These are phyloP conservation scores for Cinchona pubescens DNA, from an alignment of 257 asterid species.

Conservation along the genomic window DNA sequence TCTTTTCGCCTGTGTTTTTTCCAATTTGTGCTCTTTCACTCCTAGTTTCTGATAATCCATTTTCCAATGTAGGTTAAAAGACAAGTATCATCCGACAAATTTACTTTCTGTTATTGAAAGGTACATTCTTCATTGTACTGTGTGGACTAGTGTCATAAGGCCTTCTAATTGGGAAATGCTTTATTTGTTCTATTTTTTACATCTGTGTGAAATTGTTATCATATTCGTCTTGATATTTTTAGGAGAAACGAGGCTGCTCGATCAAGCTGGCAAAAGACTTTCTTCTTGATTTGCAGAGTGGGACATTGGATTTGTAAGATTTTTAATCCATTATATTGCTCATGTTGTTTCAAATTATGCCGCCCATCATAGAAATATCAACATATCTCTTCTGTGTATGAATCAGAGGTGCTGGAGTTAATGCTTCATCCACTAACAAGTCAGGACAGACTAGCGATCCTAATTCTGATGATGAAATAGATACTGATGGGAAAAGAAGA, in stretches of 20 bases:
- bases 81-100: slow-evolving; percentile 94
- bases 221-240: slow-evolving; percentile 18
- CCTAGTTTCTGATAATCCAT: slow-evolving; percentile 19
- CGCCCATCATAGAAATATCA: slow-evolving; percentile 2
- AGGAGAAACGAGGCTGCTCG: slow-evolving; percentile 87
- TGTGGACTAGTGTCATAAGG: slow-evolving; percentile 3
- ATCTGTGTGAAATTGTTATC: not conserved
- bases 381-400: slow-evolving; percentile 16
- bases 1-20: slow-evolving; percentile 9
- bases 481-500: slow-evolving; percentile 64
- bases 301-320: slow-evolving; percentile 79
- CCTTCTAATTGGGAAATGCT: not conserved
- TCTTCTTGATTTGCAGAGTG: slow-evolving; percentile 83
- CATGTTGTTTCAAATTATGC: slow-evolving; percentile 3
- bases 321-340: slow-evolving; percentile 10
- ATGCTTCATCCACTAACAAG: slow-evolving; percentile 57
- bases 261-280: slow-evolving; percentile 81
- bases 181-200: slow-evolving; percentile 2
- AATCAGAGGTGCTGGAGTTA: slow-evolving; percentile 76
- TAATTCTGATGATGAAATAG: slow-evolving; percentile 81
- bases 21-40: not conserved
- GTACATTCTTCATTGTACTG: slow-evolving; percentile 32
- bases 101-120: slow-evolving; percentile 79
- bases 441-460: slow-evolving; percentile 67
- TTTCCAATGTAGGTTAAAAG: slow-evolving; percentile 72